Conservation (phyloP, 495 filamentous ascomycete genomes). For the Cercophora newfieldiana region DNA sequence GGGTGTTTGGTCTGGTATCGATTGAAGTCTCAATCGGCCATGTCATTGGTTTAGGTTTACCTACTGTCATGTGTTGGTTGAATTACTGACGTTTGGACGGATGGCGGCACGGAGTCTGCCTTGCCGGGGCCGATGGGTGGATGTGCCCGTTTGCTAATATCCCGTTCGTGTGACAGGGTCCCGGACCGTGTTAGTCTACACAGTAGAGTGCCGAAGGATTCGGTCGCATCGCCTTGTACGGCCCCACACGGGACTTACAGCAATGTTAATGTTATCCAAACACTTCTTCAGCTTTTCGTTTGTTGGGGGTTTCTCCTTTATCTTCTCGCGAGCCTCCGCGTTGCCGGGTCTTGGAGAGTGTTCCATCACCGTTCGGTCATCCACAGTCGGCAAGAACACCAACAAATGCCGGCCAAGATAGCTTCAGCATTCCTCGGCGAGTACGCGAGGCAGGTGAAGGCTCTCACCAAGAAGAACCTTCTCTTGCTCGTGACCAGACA, state of each 20-base stretch:
- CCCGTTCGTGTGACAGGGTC: neutral
- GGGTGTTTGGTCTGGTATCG: neutral
- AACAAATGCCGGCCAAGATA: neutral
- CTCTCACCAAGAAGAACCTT: constrained; percentile 26
- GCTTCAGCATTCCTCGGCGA: neutral
- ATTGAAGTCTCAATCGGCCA: neutral
- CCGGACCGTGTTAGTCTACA: neutral
- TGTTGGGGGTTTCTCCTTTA: neutral
- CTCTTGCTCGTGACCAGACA: constrained; percentile 23
- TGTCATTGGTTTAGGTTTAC: neutral
- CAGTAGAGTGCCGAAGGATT: neutral
- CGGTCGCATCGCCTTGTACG: neutral
- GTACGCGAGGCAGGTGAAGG: constrained; percentile 18
- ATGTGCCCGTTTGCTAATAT: neutral
- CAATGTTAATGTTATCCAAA: too few species aligned
- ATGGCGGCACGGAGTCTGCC: neutral
- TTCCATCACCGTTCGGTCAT: neutral
- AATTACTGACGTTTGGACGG: neutral
- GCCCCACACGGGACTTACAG: neutral
- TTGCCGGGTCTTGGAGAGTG: neutral
- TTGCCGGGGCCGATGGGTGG: neutral
- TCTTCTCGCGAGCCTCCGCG: neutral
- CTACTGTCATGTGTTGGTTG: too few species aligned
- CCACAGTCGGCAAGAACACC: neutral
- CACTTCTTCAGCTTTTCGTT: too few species aligned